Evolutionary conservation across 2,329 filamentous ascomycete species (phyloP).

Genomic region (Alternaria triticina): DNA sequence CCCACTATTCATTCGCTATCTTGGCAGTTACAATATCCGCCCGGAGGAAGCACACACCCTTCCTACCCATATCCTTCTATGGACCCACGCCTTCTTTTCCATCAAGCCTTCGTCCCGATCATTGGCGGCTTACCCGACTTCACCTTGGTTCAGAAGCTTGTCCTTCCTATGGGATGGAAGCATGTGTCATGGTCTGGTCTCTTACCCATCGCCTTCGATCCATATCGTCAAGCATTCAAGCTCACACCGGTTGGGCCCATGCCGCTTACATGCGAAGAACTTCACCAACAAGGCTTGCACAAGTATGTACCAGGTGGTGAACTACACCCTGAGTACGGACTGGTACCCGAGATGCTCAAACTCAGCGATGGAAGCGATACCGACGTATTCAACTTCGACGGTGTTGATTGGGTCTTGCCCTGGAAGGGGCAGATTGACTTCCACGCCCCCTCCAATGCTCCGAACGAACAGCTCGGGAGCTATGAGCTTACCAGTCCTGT

Average conservation of each 20-base stretch:
- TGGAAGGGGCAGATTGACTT: constrained; percentile 9
- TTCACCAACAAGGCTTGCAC: constrained; percentile 20
- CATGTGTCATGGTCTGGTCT: constrained; percentile 24
- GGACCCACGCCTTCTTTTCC: constrained; percentile 22
- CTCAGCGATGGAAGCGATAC: constrained; percentile 23
- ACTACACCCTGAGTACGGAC: constrained; percentile 18
- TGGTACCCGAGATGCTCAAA: constrained; percentile 9
- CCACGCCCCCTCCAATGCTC: neutral
- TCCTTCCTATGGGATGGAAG: constrained; percentile 19
- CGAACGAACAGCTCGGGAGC: too few species aligned
- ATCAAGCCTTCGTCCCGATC: constrained; percentile 14
- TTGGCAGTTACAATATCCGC: constrained; percentile 25
- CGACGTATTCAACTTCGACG: constrained; percentile 25
- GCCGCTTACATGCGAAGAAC: constrained; percentile 26
- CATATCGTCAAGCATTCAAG: constrained; percentile 25
- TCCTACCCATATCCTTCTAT: constrained; percentile 22
- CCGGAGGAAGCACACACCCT: constrained; percentile 24
- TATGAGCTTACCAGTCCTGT: neutral
- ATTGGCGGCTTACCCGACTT: constrained; percentile 21
- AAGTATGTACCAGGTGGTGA: constrained; percentile 24
- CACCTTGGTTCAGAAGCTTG: neutral
- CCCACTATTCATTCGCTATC: constrained; percentile 6
- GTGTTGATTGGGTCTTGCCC: constrained; percentile 15
- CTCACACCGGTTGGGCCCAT: constrained; percentile 26
- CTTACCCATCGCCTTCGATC: constrained; percentile 25